These are phyloP conservation scores for Arthrinium puccinioides DNA, from an alignment of 2,329 filamentous ascomycete species.

Conservation along the genomic window DNA sequence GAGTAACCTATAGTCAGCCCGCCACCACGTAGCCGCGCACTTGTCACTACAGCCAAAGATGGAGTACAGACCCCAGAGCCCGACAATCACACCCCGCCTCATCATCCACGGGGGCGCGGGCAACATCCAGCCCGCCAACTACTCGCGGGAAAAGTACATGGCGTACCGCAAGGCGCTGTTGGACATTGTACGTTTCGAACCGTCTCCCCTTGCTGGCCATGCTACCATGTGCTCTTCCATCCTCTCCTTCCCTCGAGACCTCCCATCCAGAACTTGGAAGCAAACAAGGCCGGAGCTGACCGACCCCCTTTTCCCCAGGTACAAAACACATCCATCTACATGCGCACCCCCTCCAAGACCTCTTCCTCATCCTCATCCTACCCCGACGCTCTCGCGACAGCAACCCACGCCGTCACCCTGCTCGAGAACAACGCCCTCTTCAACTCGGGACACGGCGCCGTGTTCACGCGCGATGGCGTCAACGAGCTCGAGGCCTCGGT, in stretches of 20 bases:
- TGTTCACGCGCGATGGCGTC: conserved; percentile 75
- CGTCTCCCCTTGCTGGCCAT: background rate
- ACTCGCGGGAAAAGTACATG: conserved; percentile 50
- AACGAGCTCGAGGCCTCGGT: conserved; percentile 83
- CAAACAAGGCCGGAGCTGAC: too few species aligned
- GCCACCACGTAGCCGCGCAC: too few species aligned
- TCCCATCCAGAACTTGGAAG: conserved; percentile 1
- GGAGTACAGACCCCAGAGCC: conserved; percentile 29
- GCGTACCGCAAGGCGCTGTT: conserved; percentile 55
- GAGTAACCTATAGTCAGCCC: too few species aligned
- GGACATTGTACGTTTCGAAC: conserved; percentile 43
- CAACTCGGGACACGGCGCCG: conserved; percentile 77
- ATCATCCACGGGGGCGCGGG: conserved; percentile 71
- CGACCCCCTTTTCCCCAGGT: conserved; percentile 31
- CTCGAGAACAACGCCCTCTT: conserved; percentile 78
- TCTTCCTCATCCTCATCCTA: conserved; percentile 9
- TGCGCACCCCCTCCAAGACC: conserved; percentile 5
- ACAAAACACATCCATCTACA: conserved; percentile 35
- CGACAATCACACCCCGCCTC: conserved; percentile 40
- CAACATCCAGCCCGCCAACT: conserved; percentile 53
- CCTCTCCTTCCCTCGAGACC: background rate
- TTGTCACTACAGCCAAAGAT: too few species aligned
- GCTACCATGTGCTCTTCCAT: background rate
- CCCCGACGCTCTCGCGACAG: conserved; percentile 62
- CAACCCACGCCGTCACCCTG: conserved; percentile 65